Conservation (phyloP, 2,329 filamentous ascomycete genomes). For the Apiospora rasikravindrae region DNA sequence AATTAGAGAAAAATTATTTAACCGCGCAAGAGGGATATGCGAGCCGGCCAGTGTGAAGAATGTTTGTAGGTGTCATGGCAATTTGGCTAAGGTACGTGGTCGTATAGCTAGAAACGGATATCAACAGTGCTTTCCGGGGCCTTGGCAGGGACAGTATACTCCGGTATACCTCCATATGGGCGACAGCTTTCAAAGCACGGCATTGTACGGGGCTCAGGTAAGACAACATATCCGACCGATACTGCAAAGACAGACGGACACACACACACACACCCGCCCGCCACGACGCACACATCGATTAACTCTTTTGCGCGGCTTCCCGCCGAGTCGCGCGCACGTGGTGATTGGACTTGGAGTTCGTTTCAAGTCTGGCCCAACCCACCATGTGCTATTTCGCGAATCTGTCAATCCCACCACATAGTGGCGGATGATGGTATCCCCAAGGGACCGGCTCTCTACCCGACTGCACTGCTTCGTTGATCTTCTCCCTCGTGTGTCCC, state of each 20-base stretch:
- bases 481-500: not conserved
- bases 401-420: conserved; percentile 11
- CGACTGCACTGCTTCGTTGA: not conserved
- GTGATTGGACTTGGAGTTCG: not conserved
- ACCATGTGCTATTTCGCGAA: conserved; percentile 5
- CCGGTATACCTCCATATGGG: not conserved
- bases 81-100: conserved; percentile 13
- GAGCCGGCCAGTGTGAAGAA: not conserved
- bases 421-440: conserved; percentile 14
- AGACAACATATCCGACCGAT: conserved; percentile 13
- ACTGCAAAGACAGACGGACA: not conserved
- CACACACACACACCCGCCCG: not conserved
- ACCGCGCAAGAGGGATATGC: not conserved
- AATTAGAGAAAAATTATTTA: conserved; percentile 7
- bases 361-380: not conserved
- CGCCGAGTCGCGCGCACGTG: conserved; percentile 15
- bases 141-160: conserved; percentile 16
- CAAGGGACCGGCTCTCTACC: not conserved
- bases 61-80: conserved; percentile 4
- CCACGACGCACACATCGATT: no score
- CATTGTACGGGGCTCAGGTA: conserved; percentile 2
- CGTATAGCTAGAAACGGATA: conserved; percentile 9
- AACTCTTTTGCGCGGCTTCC: conserved; percentile 4
- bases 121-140: conserved; percentile 10
- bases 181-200: not conserved